Percentiles rank a stretch among this genome's conserved stretches.
phyloP scores from a whole-genome alignment of 208 protist species.

The Strigomonas culicis region DNA sequence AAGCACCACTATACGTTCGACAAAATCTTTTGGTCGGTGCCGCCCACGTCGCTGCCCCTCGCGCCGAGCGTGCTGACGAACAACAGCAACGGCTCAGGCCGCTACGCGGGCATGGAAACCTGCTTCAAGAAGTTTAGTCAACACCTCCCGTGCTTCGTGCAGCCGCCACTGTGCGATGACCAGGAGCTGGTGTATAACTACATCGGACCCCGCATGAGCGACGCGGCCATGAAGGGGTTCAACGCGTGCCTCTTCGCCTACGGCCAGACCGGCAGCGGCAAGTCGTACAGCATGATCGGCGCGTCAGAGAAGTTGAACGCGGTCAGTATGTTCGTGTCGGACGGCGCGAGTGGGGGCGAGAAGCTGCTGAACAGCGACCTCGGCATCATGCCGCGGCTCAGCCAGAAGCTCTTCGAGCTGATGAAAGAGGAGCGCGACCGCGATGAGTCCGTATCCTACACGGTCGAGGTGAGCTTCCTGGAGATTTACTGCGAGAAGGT shows the following conservation, averaged over 20 bases:
- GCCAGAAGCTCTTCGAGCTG: conserved; percentile 56
- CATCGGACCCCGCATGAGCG: conserved; percentile 70
- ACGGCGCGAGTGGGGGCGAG: background rate
- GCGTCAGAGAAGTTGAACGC: conserved; percentile 23
- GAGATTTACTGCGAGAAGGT: conserved; percentile 92
- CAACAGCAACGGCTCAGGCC: background rate
- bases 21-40: conserved; percentile 73
- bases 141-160: conserved; percentile 51
- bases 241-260: conserved; percentile 91
- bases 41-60: conserved; percentile 42
- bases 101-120: background rate
- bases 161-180: conserved; percentile 44
- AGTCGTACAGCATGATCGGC: conserved; percentile 91
- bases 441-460: conserved; percentile 52
- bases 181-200: conserved; percentile 73
- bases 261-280: conserved; percentile 89
- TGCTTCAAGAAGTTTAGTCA: no score
- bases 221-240: conserved; percentile 77
- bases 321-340: no score
- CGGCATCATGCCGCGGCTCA: conserved; percentile 81
- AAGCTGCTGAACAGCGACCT: conserved; percentile 33
- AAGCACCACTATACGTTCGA: conserved; percentile 70
- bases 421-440: conserved; percentile 65
- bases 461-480: conserved; percentile 74
- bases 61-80: conserved; percentile 13